Evolutionary conservation across 371 early-diverging fungal species (phyloP).

Genomic region (Cokeromyces recurvatus): DNA sequence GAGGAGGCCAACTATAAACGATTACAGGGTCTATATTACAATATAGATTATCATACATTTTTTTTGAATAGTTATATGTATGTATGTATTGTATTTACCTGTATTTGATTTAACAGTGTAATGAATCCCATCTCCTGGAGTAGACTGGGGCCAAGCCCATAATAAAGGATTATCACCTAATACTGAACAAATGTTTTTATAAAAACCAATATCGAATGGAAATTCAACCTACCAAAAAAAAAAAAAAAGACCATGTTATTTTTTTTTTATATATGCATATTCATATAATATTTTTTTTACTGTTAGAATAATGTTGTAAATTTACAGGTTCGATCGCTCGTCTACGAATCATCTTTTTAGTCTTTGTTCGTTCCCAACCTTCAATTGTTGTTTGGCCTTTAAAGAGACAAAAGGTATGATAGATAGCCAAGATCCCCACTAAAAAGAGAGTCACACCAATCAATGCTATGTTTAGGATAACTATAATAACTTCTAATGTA

Average conservation of each 20-base stretch:
- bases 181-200: conserved; percentile 73
- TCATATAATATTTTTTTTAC: too few species aligned
- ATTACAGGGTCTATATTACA: conserved; percentile 19
- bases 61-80: too few species aligned
- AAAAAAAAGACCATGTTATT: not conserved
- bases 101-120: conserved; percentile 49
- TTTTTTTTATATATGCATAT: too few species aligned
- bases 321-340: conserved; percentile 16
- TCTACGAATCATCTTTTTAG: conserved; percentile 12
- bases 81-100: conserved; percentile 21
- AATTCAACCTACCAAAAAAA: conserved; percentile 65
- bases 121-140: conserved; percentile 70
- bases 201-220: conserved; percentile 93
- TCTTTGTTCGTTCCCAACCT: conserved; percentile 49
- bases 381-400: conserved; percentile 94
- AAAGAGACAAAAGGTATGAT: conserved; percentile 70
- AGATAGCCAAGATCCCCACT: conserved; percentile 75
- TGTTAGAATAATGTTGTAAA: too few species aligned
- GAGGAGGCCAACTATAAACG: conserved; percentile 29
- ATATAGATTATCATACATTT: not conserved
- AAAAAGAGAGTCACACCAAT: conserved; percentile 59
- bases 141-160: conserved; percentile 68
- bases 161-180: conserved; percentile 62
- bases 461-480: conserved; percentile 63
- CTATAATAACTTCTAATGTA: conserved; percentile 50